These are phyloP conservation scores for Aspergillus pseudoviridinutans DNA, from an alignment of 2,329 filamentous ascomycete species.

Conservation along the genomic window DNA sequence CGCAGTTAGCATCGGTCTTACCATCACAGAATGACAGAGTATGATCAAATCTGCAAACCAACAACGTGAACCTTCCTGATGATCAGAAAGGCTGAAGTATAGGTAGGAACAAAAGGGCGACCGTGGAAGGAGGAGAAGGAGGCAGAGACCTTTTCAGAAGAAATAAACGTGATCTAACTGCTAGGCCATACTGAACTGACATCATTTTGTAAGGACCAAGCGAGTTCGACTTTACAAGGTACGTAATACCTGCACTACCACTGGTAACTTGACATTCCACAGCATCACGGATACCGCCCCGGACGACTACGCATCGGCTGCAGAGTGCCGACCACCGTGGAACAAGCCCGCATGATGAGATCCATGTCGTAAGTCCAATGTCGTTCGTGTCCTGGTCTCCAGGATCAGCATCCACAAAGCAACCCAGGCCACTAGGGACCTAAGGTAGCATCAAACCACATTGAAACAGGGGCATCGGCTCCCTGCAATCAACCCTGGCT, in stretches of 20 bases:
- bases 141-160: neutral
- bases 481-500: neutral
- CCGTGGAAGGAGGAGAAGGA: constrained; percentile 5
- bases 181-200: constrained; percentile 9
- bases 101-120: constrained; percentile 6
- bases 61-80: neutral
- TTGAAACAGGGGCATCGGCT: neutral
- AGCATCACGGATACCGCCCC: neutral
- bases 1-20: neutral
- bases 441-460: neutral
- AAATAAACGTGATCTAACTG: neutral
- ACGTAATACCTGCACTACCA: constrained; percentile 13
- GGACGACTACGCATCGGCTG: neutral
- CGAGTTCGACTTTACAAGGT: neutral
- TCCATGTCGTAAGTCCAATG: neutral
- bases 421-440: neutral
- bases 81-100: neutral
- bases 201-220: constrained; percentile 9
- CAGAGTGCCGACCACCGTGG: neutral
- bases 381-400: too few relatives aligned
- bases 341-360: neutral
- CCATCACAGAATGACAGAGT: neutral
- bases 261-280: constrained; percentile 14
- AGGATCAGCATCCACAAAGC: neutral
- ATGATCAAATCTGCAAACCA: neutral